phyloP scores from a whole-genome alignment of 2,329 filamentous ascomycete genomes.

The Clarireedia hainanense region DNA sequence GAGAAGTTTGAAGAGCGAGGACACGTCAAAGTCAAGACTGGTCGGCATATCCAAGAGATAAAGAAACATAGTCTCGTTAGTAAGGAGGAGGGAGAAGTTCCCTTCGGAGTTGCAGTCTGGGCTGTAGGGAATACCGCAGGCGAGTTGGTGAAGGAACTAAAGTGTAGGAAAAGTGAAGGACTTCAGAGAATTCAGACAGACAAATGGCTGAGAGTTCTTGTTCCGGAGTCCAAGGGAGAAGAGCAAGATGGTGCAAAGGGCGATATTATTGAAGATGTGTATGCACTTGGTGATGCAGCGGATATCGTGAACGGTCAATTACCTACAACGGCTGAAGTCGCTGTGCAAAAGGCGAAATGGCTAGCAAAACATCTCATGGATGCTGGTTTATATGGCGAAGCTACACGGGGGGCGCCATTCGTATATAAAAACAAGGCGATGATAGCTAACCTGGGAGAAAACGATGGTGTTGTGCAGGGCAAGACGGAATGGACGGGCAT shows the following conservation, averaged over 20 bases:
- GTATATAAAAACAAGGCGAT: conserved; percentile 15
- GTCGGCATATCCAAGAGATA: conserved; percentile 15
- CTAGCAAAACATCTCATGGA: conserved; percentile 1
- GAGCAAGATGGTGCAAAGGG: conserved; percentile 10
- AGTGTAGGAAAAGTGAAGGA: conserved; percentile 20
- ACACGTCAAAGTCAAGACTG: conserved; percentile 33
- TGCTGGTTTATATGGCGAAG: neutral
- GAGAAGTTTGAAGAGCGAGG: conserved; percentile 29
- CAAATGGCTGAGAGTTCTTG: conserved; percentile 11
- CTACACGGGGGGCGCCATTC: conserved; percentile 7
- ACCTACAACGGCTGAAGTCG: conserved; percentile 17
- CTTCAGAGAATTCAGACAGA: conserved; percentile 16
- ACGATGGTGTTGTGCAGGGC: conserved; percentile 17
- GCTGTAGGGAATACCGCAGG: conserved; percentile 18
- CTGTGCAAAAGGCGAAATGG: conserved; percentile 16
- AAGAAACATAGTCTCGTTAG: conserved; percentile 10
- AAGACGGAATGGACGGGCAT: conserved; percentile 16
- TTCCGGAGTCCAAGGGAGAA: conserved; percentile 16
- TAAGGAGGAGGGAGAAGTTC: conserved; percentile 14
- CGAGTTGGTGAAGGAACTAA: conserved; percentile 19
- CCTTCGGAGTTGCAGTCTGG: conserved; percentile 13
- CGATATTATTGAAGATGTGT: conserved; percentile 13
- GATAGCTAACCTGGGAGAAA: conserved; percentile 17
- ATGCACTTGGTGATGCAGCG: conserved; percentile 27
- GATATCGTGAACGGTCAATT: conserved; percentile 16